Evolutionary conservation across 2,329 filamentous ascomycete species (phyloP), one percentile per base, ranked within the genome.

Genomic region (Xylariaceae sp.): DNA sequence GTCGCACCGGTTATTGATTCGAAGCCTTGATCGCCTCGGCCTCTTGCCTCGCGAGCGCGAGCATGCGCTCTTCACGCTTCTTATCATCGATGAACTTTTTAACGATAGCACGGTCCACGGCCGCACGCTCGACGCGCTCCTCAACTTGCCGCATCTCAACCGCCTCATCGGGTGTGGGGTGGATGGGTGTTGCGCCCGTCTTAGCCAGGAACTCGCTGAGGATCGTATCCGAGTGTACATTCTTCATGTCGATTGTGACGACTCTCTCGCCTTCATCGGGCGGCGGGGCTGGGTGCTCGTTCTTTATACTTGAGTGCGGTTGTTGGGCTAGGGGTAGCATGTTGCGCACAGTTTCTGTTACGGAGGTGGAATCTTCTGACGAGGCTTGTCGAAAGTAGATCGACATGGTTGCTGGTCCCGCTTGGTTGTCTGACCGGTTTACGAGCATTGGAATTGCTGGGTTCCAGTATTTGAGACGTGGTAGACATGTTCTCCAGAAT

Each of bases 381-480:
- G 51, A 33, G 29, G 65, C 57, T 54, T 75, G 75, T 65, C 77
- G 78, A 63, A 87, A 82, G 74, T 87, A 87, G 64, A 92, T 77
- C 55, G 82, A 85, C 74, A 92, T 77, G 40, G 76, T 79, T 11
- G 88, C 83, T 6, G 81, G 76, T 18, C 77, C 77, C 4, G 76
- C 71, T 62, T 84, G 78, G 37, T 86, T 74, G 30, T 71, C 65
- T 59, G 82, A 86, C 54, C 89, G 88, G 72, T 88, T 87, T 65
- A 96, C 84, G 54, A 89, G 86, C 82, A 97, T 95, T 36, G 88
- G 84, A 39, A 97, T 73, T 10, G 85, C 76, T 0, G 94, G 94
- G 72, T 99, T 99, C 80, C 96, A 88, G 77, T 87, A 99, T 80
- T 99, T 97, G 62, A 99, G 80, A 52, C 91, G 85, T 18, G 91